Conservation (phyloP, 176 grass and related monocot genomes). For the Oryza brachyantha region DNA sequence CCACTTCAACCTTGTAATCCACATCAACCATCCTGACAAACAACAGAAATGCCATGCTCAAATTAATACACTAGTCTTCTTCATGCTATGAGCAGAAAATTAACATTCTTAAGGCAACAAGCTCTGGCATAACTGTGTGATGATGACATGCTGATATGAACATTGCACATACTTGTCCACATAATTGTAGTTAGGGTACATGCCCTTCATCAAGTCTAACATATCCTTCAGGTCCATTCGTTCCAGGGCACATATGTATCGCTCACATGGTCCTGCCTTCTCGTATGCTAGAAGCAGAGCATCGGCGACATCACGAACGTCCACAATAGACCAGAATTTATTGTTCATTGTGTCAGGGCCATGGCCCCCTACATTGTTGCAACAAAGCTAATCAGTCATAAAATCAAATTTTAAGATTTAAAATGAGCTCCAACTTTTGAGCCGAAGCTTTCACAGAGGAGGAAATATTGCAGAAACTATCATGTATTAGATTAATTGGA, state of each 20-base stretch:
- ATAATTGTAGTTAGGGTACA: conserved; percentile 29
- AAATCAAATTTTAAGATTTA: too few species aligned
- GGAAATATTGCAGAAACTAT: too few species aligned
- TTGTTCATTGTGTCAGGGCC: not conserved
- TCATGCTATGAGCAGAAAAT: not conserved
- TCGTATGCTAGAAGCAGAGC: conserved; percentile 15
- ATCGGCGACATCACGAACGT: conserved; percentile 27
- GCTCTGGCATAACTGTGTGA: not conserved
- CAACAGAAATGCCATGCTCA: not conserved
- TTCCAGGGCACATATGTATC: conserved; percentile 26
- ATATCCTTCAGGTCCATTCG: not conserved
- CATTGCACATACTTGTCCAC: not conserved
- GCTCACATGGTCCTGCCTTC: not conserved
- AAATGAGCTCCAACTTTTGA: too few species aligned
- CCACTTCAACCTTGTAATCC: not conserved
- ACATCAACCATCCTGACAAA: not conserved
- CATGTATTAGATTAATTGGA: too few species aligned
- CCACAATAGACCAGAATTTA: not conserved
- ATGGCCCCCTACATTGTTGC: conserved; percentile 7
- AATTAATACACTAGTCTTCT: not conserved
- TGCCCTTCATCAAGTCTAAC: not conserved
- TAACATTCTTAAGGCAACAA: too few species aligned
- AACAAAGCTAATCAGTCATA: not conserved
- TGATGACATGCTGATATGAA: not conserved
- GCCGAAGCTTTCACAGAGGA: too few species aligned